These are phyloP conservation scores for Candida sp. DNA, from an alignment of 1,139 yeast species.

Conservation along the genomic window DNA sequence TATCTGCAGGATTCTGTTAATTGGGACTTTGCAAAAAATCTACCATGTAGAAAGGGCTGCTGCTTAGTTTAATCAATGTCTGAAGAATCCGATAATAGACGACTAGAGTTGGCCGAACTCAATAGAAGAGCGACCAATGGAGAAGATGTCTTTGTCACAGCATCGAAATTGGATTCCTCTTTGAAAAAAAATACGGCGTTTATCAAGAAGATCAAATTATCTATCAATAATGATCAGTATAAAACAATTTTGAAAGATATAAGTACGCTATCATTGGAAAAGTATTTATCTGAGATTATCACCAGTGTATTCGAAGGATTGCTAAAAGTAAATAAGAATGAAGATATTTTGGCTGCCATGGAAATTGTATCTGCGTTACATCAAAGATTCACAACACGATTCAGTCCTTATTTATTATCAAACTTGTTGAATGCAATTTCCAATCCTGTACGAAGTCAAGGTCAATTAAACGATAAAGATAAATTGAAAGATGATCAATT, in stretches of 20 bases:
- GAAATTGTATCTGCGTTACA: constrained; percentile 74
- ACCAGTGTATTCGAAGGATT: constrained; percentile 65
- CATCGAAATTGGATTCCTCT: constrained; percentile 61
- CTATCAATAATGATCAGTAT: constrained; percentile 42
- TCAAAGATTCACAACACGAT: constrained; percentile 59
- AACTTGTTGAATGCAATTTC: constrained; percentile 45
- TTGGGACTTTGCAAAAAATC: too few relatives aligned
- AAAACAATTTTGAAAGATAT: constrained; percentile 57
- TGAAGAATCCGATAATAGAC: constrained; percentile 11
- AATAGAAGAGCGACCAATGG: constrained; percentile 58
- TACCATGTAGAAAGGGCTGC: too few relatives aligned
- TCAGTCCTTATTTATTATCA: constrained; percentile 52
- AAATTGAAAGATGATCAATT: constrained; percentile 43
- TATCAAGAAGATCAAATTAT: constrained; percentile 63
- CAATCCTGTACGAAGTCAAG: constrained; percentile 25
- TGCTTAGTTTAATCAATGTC: constrained; percentile 1
- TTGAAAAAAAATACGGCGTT: constrained; percentile 83
- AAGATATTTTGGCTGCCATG: constrained; percentile 62
- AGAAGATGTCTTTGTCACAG: constrained; percentile 20
- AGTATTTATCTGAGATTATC: constrained; percentile 72
- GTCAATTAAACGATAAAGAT: constrained; percentile 18
- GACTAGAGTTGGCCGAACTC: constrained; percentile 28
- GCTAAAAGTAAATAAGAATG: constrained; percentile 47
- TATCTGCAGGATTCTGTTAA: too few relatives aligned
- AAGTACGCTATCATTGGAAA: constrained; percentile 60